Evolutionary conservation across 208 protist species (phyloP).

Genomic region (Acanthamoeba lenticulata): DNA sequence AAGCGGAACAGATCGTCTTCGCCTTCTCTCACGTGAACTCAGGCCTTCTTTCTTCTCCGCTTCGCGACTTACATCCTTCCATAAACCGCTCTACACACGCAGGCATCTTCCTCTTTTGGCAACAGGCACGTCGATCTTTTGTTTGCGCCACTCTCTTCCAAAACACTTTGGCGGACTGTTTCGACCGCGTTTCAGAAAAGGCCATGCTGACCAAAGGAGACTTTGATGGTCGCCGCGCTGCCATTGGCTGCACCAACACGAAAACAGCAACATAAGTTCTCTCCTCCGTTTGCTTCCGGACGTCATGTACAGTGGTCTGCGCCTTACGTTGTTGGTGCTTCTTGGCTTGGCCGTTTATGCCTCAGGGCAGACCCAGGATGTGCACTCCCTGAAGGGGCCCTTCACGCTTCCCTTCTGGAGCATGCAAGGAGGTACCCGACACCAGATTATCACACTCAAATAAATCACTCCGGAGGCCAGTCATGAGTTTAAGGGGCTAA

Average conservation of each 20-base stretch:
- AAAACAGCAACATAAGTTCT: too few relatives aligned
- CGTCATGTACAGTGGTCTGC: not conserved
- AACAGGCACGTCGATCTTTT: not conserved
- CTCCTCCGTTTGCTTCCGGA: too few relatives aligned
- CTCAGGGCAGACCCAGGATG: not conserved
- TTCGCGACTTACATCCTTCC: not conserved
- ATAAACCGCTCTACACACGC: too few relatives aligned
- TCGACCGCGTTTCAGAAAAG: too few relatives aligned
- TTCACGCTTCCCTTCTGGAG: conserved; percentile 46
- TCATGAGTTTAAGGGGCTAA: not conserved
- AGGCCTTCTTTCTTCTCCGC: too few relatives aligned
- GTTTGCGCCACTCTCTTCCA: not conserved
- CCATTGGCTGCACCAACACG: too few relatives aligned
- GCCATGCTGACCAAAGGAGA: too few relatives aligned
- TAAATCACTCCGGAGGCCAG: not conserved
- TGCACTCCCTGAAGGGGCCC: conserved; percentile 35
- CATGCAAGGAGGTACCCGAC: not conserved
- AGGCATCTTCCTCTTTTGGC: not conserved
- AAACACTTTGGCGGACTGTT: not conserved
- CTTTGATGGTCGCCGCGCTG: too few relatives aligned
- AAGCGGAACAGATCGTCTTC: not conserved
- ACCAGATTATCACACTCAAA: not conserved
- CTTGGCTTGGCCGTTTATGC: not conserved
- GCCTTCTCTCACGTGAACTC: not conserved
- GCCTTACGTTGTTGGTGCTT: not conserved